Evolutionary conservation across 148 eudicot species (phyloP), one percentile per base, ranked within the genome.

Genomic region (Silene uniflora): DNA sequence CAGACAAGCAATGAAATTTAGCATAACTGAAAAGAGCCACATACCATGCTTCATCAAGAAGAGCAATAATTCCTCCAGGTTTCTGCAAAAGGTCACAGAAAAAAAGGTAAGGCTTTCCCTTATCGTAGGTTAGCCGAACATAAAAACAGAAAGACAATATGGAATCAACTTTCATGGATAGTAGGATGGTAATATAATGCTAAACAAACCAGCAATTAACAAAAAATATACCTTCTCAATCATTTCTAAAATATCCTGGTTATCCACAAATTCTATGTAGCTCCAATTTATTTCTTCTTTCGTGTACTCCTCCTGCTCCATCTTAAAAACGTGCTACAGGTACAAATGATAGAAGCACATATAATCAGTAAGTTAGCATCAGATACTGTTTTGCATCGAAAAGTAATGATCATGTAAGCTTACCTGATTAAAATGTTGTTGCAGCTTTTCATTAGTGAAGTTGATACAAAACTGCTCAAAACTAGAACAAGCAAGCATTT

Each of bases 391-490:
- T 24, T 14, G 27, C 62, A 55, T 62, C 27, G 21, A 24, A 21
- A 1, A 68, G 17, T 54, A 52, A 54, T 54, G 19, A 54, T 25
- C 13, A 25, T 18, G 58, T 69, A 56, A 73, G 55, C 82, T 81
- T 62, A 96, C 99, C 98, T 96, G 99, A 85, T 96, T 96, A 78
- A 96, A 96, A 85, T 96, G 99, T 75, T 96, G 99, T 83, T 96
- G 99, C 79, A 96, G 88, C 84, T 92, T 92, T 86, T 96, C 99
- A 87, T 96, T 96, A 21, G 99, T 96, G 79, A 88, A 96, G 83
- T 93, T 96, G 84, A 96, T 96, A 79, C 99, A 96, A 78, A 96
- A 96, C 89, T 96, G 99, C 86, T 96, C 99, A 83, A 96, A 96
- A 87, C 99, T 96, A 83, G 73, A 76, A n/a, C 62, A 77, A 47